A percentile compares a stretch with the other conserved stretches of the same genome.
These are phyloP conservation scores for Neofusicoccum umdonicola DNA, from an alignment of 2,329 filamentous ascomycete genomes.

Conservation along the genomic window DNA sequence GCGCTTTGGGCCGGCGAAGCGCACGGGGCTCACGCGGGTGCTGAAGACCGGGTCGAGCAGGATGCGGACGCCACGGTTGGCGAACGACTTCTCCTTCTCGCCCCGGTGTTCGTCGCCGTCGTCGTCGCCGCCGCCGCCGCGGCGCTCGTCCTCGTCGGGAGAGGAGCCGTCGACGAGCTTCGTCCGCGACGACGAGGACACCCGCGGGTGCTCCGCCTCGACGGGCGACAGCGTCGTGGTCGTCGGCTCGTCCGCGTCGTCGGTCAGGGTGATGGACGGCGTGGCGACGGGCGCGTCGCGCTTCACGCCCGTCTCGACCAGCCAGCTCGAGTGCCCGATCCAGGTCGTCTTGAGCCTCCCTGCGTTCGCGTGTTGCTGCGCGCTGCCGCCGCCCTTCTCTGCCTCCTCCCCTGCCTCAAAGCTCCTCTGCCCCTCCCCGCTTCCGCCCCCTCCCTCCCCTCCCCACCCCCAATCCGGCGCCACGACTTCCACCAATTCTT, in stretches of 20 bases:
- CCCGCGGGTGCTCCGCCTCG: neutral
- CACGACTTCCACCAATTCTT: slow-evolving; percentile 43
- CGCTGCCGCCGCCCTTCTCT: neutral
- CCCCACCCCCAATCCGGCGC: slow-evolving; percentile 37
- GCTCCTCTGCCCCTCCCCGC: slow-evolving; percentile 41
- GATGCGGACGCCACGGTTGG: slow-evolving; percentile 43
- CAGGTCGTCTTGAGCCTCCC: slow-evolving; percentile 46
- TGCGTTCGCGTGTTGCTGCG: neutral
- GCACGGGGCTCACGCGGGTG: slow-evolving; percentile 48
- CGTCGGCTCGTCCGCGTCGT: neutral
- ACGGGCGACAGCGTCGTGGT: neutral
- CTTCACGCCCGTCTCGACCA: slow-evolving; percentile 41
- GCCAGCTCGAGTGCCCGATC: slow-evolving; percentile 52
- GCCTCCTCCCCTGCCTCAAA: slow-evolving; percentile 26
- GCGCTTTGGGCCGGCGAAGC: slow-evolving; percentile 49
- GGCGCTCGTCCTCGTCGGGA: neutral
- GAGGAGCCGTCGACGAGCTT: neutral
- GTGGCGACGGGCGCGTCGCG: neutral
- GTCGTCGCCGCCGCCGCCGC: neutral
- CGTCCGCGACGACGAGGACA: neutral
- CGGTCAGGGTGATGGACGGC: slow-evolving; percentile 4
- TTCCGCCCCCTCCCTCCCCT: neutral
- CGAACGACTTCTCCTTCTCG: neutral
- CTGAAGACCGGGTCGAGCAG: slow-evolving; percentile 56
- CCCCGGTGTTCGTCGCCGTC: neutral